Evolutionary conservation across 306 rosid species (phyloP), one percentile per base, ranked within the genome.

Genomic region (Prunus mongolica): DNA sequence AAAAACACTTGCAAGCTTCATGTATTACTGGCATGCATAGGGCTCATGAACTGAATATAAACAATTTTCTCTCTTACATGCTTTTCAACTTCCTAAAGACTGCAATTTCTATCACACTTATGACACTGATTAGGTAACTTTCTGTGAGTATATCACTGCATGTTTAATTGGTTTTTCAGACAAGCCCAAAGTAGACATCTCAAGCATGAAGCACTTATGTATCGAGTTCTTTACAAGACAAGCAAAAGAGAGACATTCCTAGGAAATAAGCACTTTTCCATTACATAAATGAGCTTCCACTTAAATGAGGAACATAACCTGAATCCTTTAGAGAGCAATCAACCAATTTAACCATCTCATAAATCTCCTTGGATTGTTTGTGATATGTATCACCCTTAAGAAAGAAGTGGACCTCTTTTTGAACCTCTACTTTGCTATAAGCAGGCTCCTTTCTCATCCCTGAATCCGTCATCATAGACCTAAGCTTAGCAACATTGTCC

Each of bases 391-490:
- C 91, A 51, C 81, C 84, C 78, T 83, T 89, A 50, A 85, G 77
- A 68, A 91, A 90, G 80, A 89, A 81, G 57, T 74, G 76, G 70
- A 84, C 79, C 82, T 75, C 85, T 50, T 65, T 80, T 73, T 87
- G 93, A 51, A 93, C 80, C 83, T 88, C 98, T 75, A 93, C 84
- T 81, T 87, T 83, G 86, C 97, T 89, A 76, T 84, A 88, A 82
- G 87, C 93, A 64, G 92, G 97, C 65, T 93, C 97, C 77, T 89
- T 93, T 46, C 60, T 49, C 81, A 93, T 81, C 74, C 96, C 91
- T 3, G 83, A 79, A 64, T 83, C 86, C 74, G 66, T 86, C 95
- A 93, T 52, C 76, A 80, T 73, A 64, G 77, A 67, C 87, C 98
- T 81, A 76, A 91, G 79, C 67, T 88, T 86, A 68, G 81, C 91